Evolutionary conservation across 1,284 basidiomycete species (phyloP).

Genomic region (Sporisorium sorghi): DNA sequence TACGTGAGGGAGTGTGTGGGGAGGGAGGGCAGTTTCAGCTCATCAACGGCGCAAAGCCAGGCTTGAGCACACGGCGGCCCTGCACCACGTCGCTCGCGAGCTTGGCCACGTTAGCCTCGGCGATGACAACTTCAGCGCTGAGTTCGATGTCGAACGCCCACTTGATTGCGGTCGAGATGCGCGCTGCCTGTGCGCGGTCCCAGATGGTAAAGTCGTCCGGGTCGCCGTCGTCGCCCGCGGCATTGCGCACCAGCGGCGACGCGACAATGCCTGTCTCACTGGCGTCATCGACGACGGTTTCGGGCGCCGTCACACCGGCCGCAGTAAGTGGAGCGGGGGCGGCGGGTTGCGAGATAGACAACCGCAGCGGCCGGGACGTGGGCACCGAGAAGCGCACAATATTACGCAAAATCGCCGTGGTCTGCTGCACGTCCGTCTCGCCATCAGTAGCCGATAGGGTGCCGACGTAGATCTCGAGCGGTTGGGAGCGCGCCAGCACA

Average conservation of each 20-base stretch:
- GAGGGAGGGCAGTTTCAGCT: slow-evolving; percentile 10
- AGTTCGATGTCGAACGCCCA: slow-evolving; percentile 88
- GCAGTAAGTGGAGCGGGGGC: background rate
- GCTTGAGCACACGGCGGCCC: slow-evolving; percentile 78
- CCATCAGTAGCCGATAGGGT: slow-evolving; percentile 73
- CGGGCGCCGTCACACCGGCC: background rate
- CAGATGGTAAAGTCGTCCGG: slow-evolving; percentile 95
- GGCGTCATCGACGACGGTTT: background rate
- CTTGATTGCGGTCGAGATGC: slow-evolving; percentile 82
- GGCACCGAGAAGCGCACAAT: slow-evolving; percentile 74
- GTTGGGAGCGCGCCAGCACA: slow-evolving; percentile 85
- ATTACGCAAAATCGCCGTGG: slow-evolving; percentile 73
- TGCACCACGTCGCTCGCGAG: slow-evolving; percentile 82
- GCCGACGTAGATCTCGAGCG: slow-evolving; percentile 87
- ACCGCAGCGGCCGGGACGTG: slow-evolving; percentile 13
- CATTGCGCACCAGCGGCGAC: background rate
- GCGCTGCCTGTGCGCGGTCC: slow-evolving; percentile 86
- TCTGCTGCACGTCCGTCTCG: slow-evolving; percentile 71
- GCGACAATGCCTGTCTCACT: background rate
- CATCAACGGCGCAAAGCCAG: slow-evolving; percentile 31
- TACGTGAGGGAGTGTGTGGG: background rate
- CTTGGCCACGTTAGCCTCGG: slow-evolving; percentile 87
- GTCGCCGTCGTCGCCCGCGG: slow-evolving; percentile 70
- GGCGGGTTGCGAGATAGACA: slow-evolving; percentile 24
- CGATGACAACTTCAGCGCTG: slow-evolving; percentile 87